Percentiles rank a stretch among this genome's conserved stretches.
phyloP scores from a whole-genome alignment of 805 yeast species.

The Yamadazyma olivae region DNA sequence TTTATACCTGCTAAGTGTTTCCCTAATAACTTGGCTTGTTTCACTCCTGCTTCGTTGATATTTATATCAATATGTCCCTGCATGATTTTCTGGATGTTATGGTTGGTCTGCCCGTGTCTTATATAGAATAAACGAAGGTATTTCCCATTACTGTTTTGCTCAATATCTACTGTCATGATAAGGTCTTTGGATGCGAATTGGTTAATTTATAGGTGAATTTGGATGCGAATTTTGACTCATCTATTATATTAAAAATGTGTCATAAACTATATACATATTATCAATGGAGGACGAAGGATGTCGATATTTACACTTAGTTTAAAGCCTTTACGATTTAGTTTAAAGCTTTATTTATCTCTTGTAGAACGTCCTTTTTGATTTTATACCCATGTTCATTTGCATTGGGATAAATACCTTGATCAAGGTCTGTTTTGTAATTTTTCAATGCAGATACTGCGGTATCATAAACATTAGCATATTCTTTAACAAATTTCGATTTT shows the following conservation, averaged over 20 bases:
- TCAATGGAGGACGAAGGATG: no score
- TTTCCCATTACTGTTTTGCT: constrained; percentile 31
- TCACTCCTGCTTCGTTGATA: constrained; percentile 56
- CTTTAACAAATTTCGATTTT: constrained; percentile 75
- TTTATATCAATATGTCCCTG: constrained; percentile 78
- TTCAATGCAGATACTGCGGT: constrained; percentile 50
- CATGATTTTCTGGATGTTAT: constrained; percentile 62
- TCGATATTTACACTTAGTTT: no score
- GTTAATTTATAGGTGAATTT: no score
- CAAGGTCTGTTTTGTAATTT: constrained; percentile 60
- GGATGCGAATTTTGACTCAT: not conserved
- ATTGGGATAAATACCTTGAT: constrained; percentile 54
- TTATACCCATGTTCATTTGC: constrained; percentile 60
- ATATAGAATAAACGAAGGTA: constrained; percentile 56
- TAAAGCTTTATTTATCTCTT: no score
- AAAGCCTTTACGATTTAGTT: no score
- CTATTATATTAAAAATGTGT: no score
- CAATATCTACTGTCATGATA: constrained; percentile 19
- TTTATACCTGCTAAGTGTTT: constrained; percentile 31
- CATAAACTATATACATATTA: no score
- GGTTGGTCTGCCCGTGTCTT: constrained; percentile 84
- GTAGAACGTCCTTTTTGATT: constrained; percentile 64
- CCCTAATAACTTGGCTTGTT: constrained; percentile 61
- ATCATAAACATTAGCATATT: constrained; percentile 52
- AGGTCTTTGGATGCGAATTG: no score